These are phyloP conservation scores for Nothophytophthora sp. DNA, from an alignment of 352 stramenopile genomes.

Conservation along the genomic window DNA sequence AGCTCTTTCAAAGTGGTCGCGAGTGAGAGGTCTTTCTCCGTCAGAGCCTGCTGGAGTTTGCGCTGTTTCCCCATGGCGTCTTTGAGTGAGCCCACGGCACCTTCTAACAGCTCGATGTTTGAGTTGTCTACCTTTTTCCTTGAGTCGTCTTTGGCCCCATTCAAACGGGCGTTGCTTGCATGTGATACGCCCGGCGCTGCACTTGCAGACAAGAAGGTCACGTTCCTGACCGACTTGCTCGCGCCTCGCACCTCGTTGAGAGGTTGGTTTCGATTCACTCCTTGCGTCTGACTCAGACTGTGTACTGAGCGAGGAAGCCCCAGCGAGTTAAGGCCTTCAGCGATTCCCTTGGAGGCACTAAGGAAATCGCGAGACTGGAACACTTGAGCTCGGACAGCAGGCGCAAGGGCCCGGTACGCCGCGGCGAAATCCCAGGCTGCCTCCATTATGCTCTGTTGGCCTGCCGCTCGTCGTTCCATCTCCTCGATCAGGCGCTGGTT, in stretches of 20 bases:
- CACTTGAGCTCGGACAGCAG: conserved; percentile 33
- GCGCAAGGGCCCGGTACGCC: conserved; percentile 39
- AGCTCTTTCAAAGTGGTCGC: conserved; percentile 18
- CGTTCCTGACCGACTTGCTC: conserved; percentile 1
- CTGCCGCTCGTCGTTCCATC: conserved; percentile 36
- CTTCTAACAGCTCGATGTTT: conserved; percentile 45
- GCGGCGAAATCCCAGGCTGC: conserved; percentile 40
- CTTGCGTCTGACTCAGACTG: conserved; percentile 12
- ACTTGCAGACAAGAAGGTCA: conserved; percentile 16
- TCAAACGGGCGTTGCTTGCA: conserved; percentile 3
- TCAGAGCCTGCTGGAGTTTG: conserved; percentile 28
- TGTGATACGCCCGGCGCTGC: conserved; percentile 11
- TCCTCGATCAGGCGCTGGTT: conserved; percentile 47
- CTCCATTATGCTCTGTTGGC: conserved; percentile 40
- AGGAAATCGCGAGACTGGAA: conserved; percentile 42
- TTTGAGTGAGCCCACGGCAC: conserved; percentile 40
- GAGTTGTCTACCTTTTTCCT: conserved; percentile 24
- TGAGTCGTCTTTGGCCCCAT: conserved; percentile 8
- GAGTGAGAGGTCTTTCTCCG: conserved; percentile 24
- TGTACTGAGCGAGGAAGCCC: conserved; percentile 21
- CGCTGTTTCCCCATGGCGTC: conserved; percentile 36
- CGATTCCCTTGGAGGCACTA: conserved; percentile 36
- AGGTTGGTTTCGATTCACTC: background rate
- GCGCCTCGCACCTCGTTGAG: background rate
- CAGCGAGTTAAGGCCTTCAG: conserved; percentile 38